Percentiles rank a stretch among this genome's conserved stretches.
phyloP scores from a whole-genome alignment of 108 stramenopile species.

The Pseudonitzschia multiseries region DNA sequence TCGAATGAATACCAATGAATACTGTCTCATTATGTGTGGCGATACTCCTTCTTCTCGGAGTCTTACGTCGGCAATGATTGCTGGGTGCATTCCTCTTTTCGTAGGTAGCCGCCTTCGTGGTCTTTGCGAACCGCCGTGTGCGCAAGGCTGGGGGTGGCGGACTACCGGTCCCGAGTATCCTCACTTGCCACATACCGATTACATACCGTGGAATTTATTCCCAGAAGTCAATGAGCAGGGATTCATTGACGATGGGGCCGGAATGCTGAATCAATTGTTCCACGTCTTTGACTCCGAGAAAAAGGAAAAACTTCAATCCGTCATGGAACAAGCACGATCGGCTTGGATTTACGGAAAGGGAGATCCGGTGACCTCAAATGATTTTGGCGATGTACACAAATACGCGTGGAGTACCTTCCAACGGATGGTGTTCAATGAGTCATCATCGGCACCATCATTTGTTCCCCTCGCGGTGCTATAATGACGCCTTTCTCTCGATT shows the following conservation, averaged over 20 bases:
- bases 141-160: constrained; percentile 39
- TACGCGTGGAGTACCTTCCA: constrained; percentile 39
- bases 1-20: constrained; percentile 38
- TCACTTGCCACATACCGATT: constrained; percentile 38
- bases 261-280: not conserved
- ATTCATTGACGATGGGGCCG: constrained; percentile 17
- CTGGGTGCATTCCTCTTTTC: constrained; percentile 47
- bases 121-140: constrained; percentile 51
- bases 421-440: not conserved
- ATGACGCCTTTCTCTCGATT: not conserved
- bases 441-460: not conserved
- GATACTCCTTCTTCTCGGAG: constrained; percentile 47
- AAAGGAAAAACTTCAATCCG: constrained; percentile 18
- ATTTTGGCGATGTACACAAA: constrained; percentile 37
- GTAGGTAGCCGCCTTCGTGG: constrained; percentile 48
- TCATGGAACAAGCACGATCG: constrained; percentile 22
- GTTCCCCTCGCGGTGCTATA: not conserved
- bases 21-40: constrained; percentile 51
- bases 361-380: constrained; percentile 47
- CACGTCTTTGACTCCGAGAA: not conserved
- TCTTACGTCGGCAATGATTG: constrained; percentile 40
- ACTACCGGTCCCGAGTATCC: constrained; percentile 32
- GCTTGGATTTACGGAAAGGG: constrained; percentile 59
- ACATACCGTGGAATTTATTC: constrained; percentile 35
- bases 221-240: constrained; percentile 44